Evolutionary conservation across 148 eudicot species (phyloP).

Genomic region (Vaccinium macrocarpon): DNA sequence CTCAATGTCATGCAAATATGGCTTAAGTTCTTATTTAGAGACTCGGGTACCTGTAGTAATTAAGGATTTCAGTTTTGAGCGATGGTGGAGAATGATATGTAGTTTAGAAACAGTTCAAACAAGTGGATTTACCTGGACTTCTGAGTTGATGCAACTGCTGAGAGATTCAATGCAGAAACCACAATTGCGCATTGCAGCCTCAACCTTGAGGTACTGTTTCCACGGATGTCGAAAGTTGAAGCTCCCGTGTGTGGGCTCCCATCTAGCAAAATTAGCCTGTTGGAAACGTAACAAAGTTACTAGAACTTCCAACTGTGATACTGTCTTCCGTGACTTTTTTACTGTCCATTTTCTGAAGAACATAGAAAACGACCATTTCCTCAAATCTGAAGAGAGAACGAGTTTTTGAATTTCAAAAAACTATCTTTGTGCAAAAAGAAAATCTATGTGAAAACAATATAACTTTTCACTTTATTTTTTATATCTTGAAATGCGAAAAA

Average conservation of each 20-base stretch:
- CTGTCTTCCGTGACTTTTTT: background rate
- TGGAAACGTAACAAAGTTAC: background rate
- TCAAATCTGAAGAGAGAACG: background rate
- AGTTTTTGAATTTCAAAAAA: too few species aligned
- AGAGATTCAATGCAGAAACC: constrained; percentile 71
- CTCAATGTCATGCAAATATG: constrained; percentile 51
- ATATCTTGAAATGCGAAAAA: background rate
- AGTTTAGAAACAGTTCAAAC: background rate
- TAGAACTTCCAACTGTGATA: background rate
- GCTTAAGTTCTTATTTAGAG: constrained; percentile 45
- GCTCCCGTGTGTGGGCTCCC: constrained; percentile 85
- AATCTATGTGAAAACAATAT: background rate
- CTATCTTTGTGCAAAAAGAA: too few species aligned
- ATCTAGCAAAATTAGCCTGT: constrained; percentile 78
- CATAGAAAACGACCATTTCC: background rate
- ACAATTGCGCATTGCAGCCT: constrained; percentile 59
- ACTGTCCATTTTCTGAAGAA: background rate
- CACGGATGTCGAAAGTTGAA: constrained; percentile 78
- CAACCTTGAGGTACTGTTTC: constrained; percentile 69
- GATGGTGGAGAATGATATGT: background rate
- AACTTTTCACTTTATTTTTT: background rate
- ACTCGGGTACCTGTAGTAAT: constrained; percentile 51
- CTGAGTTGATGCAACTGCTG: constrained; percentile 51
- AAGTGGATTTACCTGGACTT: constrained; percentile 41
- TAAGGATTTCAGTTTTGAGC: background rate